Base-by-base conservation (phyloP, 805 yeast genomes). In the Cyberlindnera meyerae region DNA sequence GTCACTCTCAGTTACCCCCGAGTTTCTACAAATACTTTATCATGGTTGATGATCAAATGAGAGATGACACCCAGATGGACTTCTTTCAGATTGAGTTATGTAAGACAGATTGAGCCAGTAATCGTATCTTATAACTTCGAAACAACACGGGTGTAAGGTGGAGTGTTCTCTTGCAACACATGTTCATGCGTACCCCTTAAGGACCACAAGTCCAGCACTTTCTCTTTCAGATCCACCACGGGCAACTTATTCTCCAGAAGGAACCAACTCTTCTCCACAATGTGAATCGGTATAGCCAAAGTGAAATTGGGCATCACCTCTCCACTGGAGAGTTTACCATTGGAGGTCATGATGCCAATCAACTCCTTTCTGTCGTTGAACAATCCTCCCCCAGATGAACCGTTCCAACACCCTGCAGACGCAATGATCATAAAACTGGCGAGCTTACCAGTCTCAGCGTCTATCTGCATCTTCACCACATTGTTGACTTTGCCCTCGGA, bases 401-500 rank as follows among this genome's bases (percentile, higher is more conserved):
- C 59, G 33, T 53, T 55, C 59, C 59, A 55, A 27, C 59, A 55
- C 13, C 51, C 47, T 5, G 58, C 55, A 11, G 55, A 48, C 3
- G 42, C 52, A 3, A 55, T 31, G n/a, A 55, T 14, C 41, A 55
- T 35, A 1, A 56, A 37, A 11, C 20, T 29, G 7, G 42, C 40
- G 20, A 18, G n/a, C 4, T 12, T 13, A 1, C 33, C 34, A 12
- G n/a, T n/a, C n/a, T 30, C 17, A 8, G 36, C 31, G n/a, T 45
- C 52, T 9, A 48, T 13, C 13, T 40, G 39, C n/a, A 37, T 27
- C 3, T 36, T 27, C 4, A 51, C 40, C 1, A 49, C 21, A 4
- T 44, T 38, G 36, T 49, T 54, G 11, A 52, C 42, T 6, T 31
- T 25, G 0, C 59, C 59, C 12, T 48, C 47, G 2, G 52, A 43